Conservation (phyloP, 306 rosid species). For the Spatholobus suberectus region DNA sequence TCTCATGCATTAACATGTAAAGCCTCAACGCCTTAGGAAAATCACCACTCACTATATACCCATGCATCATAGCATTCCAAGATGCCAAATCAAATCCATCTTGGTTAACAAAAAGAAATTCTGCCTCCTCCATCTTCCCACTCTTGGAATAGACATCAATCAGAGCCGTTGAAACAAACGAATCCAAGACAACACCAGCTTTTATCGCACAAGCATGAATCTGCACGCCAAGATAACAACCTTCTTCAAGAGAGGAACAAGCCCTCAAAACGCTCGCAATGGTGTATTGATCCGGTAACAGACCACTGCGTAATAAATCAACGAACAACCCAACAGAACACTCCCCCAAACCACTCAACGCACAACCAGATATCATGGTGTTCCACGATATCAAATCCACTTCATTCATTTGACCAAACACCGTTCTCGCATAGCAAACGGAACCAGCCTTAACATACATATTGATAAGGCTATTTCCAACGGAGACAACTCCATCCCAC, state of each 20-base stretch:
- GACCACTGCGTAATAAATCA: constrained; percentile 57
- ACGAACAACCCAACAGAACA: constrained; percentile 56
- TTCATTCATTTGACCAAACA: constrained; percentile 62
- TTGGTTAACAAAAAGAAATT: constrained; percentile 55
- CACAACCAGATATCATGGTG: constrained; percentile 76
- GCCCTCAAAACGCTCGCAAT: constrained; percentile 74
- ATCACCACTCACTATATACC: constrained; percentile 53
- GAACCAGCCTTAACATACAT: constrained; percentile 71
- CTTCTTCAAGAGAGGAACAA: constrained; percentile 64
- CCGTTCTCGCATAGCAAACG: constrained; percentile 46
- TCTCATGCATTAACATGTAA: constrained; percentile 55
- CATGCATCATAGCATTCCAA: constrained; percentile 89
- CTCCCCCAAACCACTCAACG: constrained; percentile 55
- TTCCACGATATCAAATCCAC: constrained; percentile 86
- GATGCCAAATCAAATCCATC: constrained; percentile 73
- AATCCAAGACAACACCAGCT: constrained; percentile 53
- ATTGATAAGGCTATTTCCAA: constrained; percentile 75
- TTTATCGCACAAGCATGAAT: constrained; percentile 71
- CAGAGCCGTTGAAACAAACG: constrained; percentile 74
- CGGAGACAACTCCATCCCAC: constrained; percentile 52
- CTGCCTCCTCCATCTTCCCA: constrained; percentile 75
- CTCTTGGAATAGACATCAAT: constrained; percentile 75
- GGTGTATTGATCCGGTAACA: constrained; percentile 73
- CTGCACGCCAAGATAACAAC: constrained; percentile 56
- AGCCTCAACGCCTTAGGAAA: constrained; percentile 62